Conservation (phyloP, 163 green algal species). For the Scenedesmus sp. region DNA sequence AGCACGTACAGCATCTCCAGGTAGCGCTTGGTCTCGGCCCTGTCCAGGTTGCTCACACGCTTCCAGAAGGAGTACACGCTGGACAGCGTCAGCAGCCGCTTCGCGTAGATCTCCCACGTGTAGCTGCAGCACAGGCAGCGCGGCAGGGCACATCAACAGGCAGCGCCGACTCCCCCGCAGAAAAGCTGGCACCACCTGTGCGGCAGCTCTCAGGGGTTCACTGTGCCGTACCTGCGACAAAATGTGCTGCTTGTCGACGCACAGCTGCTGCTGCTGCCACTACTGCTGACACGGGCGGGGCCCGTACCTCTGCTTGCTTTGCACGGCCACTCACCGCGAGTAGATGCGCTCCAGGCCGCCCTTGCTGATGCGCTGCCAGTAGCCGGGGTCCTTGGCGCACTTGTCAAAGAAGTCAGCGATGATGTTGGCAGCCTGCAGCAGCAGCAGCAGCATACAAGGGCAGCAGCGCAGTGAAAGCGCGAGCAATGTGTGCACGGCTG, state of each 20-base stretch:
- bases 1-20: constrained; percentile 58
- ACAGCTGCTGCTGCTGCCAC: background rate
- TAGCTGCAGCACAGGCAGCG: constrained; percentile 33
- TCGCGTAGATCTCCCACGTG: constrained; percentile 57
- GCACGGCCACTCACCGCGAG: background rate
- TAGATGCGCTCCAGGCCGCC: constrained; percentile 74
- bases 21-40: constrained; percentile 56
- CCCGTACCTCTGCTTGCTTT: no score
- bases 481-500: no score
- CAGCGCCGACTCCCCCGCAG: no score
- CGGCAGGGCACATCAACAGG: background rate
- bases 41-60: constrained; percentile 57
- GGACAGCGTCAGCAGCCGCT: constrained; percentile 51
- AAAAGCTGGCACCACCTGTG: no score
- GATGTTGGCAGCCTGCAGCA: constrained; percentile 64
- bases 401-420: constrained; percentile 90
- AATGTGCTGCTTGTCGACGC: background rate
- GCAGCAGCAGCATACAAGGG: background rate
- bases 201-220: no score
- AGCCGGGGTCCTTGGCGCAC: constrained; percentile 55
- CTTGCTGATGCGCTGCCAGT: constrained; percentile 79
- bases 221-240: no score
- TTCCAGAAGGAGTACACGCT: constrained; percentile 59
- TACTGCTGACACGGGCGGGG: no score
- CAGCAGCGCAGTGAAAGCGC: background rate